Percentiles rank a stretch among this genome's conserved stretches.
Evolutionary conservation across 2,329 filamentous ascomycete species (phyloP).

Genomic region (Ilyonectria mors-panacis): DNA sequence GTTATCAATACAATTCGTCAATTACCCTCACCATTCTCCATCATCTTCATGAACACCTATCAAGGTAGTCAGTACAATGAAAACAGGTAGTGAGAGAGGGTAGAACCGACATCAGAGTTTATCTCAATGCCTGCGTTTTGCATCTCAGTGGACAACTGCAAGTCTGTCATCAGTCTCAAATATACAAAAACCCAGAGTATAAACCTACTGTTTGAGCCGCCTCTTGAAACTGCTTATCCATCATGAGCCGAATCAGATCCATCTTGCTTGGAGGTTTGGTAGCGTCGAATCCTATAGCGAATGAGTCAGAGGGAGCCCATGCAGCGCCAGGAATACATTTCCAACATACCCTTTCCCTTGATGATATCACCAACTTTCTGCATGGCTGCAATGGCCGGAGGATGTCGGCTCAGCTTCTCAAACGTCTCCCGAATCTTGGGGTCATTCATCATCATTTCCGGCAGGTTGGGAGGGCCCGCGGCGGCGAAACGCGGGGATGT

Average conservation of each 20-base stretch:
- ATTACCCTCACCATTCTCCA: constrained; percentile 20
- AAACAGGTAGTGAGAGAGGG: neutral
- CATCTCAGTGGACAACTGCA: constrained; percentile 39
- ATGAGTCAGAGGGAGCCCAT: too few relatives aligned
- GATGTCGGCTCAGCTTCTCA: constrained; percentile 41
- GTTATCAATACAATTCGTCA: too few relatives aligned
- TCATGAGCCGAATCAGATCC: constrained; percentile 43
- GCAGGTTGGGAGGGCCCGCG: constrained; percentile 36
- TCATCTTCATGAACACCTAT: constrained; percentile 40
- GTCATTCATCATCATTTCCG: constrained; percentile 42
- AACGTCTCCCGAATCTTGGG: constrained; percentile 39
- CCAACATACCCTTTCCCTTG: constrained; percentile 32
- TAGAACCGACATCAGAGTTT: constrained; percentile 35
- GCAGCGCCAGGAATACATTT: neutral
- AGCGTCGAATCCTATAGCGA: constrained; percentile 36
- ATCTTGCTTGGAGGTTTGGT: constrained; percentile 40
- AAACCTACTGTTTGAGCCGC: constrained; percentile 33
- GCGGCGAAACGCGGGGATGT: constrained; percentile 32
- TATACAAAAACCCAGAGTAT: fast-evolving
- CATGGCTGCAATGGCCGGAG: constrained; percentile 39
- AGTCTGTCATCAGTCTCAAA: neutral
- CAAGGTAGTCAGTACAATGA: constrained; percentile 7
- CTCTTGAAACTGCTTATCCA: constrained; percentile 44
- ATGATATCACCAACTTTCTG: constrained; percentile 39
- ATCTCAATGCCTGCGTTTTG: constrained; percentile 42